Percentiles rank a stretch among this genome's conserved stretches.
These are phyloP conservation scores for Heliamphora exappendiculata DNA, from an alignment of 148 eudicot species.

Conservation along the genomic window DNA sequence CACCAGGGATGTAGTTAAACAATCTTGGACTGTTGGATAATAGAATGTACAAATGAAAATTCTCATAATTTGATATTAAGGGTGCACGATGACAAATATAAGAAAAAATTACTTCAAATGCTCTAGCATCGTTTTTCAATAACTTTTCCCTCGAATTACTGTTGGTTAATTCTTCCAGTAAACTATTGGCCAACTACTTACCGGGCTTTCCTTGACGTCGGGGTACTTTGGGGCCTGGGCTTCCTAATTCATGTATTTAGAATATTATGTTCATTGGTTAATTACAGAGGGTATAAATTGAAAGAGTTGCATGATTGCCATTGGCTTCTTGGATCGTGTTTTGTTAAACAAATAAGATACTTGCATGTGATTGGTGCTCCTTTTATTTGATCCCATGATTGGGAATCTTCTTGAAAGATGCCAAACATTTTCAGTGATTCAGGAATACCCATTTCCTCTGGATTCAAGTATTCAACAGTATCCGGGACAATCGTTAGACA, in stretches of 20 bases:
- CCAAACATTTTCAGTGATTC: background rate
- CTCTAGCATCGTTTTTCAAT: background rate
- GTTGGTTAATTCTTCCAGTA: background rate
- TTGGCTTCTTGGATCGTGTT: no score
- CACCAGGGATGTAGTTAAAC: no score
- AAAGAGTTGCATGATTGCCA: no score
- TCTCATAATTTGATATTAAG: no score
- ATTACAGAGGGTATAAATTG: no score
- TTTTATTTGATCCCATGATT: background rate
- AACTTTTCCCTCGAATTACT: background rate
- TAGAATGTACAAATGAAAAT: no score
- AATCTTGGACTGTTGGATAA: no score
- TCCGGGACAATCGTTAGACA: background rate
- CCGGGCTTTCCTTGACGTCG: no score
- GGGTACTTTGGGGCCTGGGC: background rate
- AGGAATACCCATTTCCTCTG: background rate
- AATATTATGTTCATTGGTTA: background rate
- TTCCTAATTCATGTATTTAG: background rate
- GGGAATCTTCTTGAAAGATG: background rate
- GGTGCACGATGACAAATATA: background rate
- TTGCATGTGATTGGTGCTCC: background rate
- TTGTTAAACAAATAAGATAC: background rate
- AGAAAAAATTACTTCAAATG: background rate
- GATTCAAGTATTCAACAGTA: background rate
- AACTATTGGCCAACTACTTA: no score